Evolutionary conservation across 2,329 filamentous ascomycete genomes (phyloP), one percentile per base, ranked within the genome.

Genomic region (Dryadomyces quercus-mongolicae): DNA sequence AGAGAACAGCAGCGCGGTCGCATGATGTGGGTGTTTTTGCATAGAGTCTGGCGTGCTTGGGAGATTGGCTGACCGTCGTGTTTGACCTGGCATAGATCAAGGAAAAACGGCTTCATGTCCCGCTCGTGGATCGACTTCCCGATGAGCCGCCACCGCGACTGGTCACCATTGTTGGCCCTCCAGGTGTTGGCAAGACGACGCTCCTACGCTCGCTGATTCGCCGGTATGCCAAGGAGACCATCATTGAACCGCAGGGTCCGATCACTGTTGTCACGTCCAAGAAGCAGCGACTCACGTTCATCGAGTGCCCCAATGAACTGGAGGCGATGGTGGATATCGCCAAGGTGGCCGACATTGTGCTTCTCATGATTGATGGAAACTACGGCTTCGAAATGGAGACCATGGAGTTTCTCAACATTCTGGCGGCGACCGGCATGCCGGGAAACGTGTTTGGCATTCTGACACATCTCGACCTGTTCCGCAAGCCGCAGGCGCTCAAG

Each of bases 351-450:
- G 93, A 98, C 67, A 96, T 98, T 63, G 88, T 97, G 6, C 77
- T 98, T 51, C 78, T 98, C 55, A 93, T 98, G 88, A 98, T 98
- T 62, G 93, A 98, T 66, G 94, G 93, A 54, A 97, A 97, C 71
- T 98, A 87, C 64, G 94, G 93, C 15, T 98, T 98, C 66, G 93
- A 98, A 71, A 98, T 98, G 93, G 93, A 98, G 76, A 98, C 93
- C 0, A 98, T 98, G 93, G 93, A 98, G 70, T 98, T 98, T 58
- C 74, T 98, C 65, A 97, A 96, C 62, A 84, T 96, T 18, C 75
- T 98, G 51, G 86, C 88, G n/a, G 82, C 89, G 2, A 95, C 88
- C 34, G 93, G 93, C 68, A 97, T 98, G 92, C 93, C 94, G 0
- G 92, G 93, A 60, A 98, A 98, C 63, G 91, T 98, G 42, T 97